phyloP scores from a whole-genome alignment of 2,329 filamentous ascomycete species.

The Fusarium pseudograminearum region DNA sequence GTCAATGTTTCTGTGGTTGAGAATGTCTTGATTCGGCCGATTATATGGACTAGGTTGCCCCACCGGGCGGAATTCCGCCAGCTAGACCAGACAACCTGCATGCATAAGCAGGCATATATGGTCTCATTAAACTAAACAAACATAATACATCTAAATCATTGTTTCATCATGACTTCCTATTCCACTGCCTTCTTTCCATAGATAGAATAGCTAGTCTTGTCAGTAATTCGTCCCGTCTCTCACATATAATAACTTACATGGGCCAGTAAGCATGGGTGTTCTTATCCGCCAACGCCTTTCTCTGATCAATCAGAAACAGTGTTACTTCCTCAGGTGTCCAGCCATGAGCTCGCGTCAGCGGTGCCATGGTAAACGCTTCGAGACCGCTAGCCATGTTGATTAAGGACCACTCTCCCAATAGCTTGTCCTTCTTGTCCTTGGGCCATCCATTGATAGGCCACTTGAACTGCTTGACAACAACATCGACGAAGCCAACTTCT shows the following conservation, averaged over 20 bases:
- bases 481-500: conserved; percentile 38
- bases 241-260: conserved; percentile 5
- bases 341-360: conserved; percentile 28
- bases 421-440: conserved; percentile 28
- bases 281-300: conserved; percentile 20
- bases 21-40: conserved; percentile 9
- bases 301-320: conserved; percentile 29
- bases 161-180: not conserved
- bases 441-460: conserved; percentile 42
- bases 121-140: not conserved
- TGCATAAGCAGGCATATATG: not conserved
- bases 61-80: conserved; percentile 35
- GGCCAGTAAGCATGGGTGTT: conserved; percentile 31
- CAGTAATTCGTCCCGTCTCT: not conserved
- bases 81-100: not conserved
- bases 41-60: conserved; percentile 11
- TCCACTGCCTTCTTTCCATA: conserved; percentile 13
- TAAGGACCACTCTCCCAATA: conserved; percentile 33
- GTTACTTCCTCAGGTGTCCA: conserved; percentile 26
- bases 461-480: conserved; percentile 29
- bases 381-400: conserved; percentile 28
- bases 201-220: conserved; percentile 16
- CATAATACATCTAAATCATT: rapidly evolving
- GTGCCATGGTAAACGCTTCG: conserved; percentile 40
- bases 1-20: conserved; percentile 1